phyloP scores from a whole-genome alignment of 495 filamentous ascomycete genomes.

The Aspergillus bridgeri region DNA sequence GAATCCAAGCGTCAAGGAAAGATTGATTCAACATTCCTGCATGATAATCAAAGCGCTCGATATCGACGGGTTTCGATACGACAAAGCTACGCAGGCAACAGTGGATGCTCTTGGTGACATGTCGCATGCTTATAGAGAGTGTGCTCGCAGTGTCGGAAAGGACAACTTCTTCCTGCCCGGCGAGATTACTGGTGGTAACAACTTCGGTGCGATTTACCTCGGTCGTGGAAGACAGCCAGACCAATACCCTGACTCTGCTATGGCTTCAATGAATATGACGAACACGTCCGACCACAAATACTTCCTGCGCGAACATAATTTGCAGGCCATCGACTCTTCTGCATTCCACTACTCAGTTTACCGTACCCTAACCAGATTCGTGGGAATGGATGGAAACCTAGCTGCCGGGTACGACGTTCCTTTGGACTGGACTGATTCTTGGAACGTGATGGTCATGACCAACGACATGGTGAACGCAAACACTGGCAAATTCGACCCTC shows the following conservation, averaged over 20 bases:
- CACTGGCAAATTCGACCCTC: constrained; percentile 64
- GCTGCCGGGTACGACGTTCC: constrained; percentile 59
- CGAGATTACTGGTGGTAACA: constrained; percentile 63
- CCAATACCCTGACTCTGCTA: constrained; percentile 43
- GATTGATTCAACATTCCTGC: constrained; percentile 63
- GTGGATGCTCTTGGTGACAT: constrained; percentile 61
- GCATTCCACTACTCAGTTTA: constrained; percentile 75
- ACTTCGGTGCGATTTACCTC: constrained; percentile 61
- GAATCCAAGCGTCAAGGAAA: constrained; percentile 56
- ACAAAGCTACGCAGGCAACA: constrained; percentile 65
- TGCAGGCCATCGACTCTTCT: constrained; percentile 59
- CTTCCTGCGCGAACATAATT: constrained; percentile 55
- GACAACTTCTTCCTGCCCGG: constrained; percentile 63
- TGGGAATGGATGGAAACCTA: constrained; percentile 62
- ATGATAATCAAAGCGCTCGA: constrained; percentile 62
- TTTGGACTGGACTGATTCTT: constrained; percentile 58
- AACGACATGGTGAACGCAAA: constrained; percentile 67
- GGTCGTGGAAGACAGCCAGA: constrained; percentile 61
- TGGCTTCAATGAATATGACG: constrained; percentile 45
- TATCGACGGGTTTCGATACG: constrained; percentile 67
- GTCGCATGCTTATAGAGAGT: constrained; percentile 50
- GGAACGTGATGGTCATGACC: constrained; percentile 57
- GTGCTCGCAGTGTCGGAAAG: constrained; percentile 55
- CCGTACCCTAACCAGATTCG: constrained; percentile 60
- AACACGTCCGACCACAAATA: constrained; percentile 42